These are phyloP conservation scores for Thamnidium elegans DNA, from an alignment of 192 early-diverging fungal genomes.

Conservation along the genomic window DNA sequence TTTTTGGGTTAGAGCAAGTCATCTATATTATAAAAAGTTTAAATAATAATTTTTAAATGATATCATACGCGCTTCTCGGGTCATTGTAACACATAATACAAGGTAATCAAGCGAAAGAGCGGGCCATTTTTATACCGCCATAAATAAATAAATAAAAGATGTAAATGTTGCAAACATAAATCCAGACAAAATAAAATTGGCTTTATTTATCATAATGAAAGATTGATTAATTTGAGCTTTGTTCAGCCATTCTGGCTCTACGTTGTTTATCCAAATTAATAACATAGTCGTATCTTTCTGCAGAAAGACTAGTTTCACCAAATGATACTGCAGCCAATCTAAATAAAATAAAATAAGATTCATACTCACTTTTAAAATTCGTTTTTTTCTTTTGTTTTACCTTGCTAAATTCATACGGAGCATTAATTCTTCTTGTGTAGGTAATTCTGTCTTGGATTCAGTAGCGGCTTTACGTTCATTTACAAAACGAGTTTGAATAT, in stretches of 20 bases:
- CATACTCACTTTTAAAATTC: not conserved
- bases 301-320: conserved; percentile 33
- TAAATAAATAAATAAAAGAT: no score
- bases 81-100: no score
- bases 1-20: no score
- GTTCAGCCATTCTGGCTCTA: not conserved
- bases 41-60: no score
- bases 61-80: no score
- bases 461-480: conserved; percentile 34
- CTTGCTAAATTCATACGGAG: conserved; percentile 40
- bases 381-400: conserved; percentile 10
- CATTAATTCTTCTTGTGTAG: conserved; percentile 41
- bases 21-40: no score
- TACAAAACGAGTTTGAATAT: conserved; percentile 43
- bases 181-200: no score
- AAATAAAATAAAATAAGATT: not conserved
- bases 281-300: conserved; percentile 39
- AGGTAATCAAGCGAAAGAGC: no score
- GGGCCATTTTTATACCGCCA: no score
- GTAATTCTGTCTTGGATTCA: conserved; percentile 14
- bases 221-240: no score
- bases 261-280: conserved; percentile 32
- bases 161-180: no score
- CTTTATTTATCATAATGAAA: no score
- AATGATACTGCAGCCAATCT: conserved; percentile 43